Evolutionary conservation across 2,329 filamentous ascomycete genomes (phyloP), one percentile per base, ranked within the genome.

Genomic region (Catunica adiposa): DNA sequence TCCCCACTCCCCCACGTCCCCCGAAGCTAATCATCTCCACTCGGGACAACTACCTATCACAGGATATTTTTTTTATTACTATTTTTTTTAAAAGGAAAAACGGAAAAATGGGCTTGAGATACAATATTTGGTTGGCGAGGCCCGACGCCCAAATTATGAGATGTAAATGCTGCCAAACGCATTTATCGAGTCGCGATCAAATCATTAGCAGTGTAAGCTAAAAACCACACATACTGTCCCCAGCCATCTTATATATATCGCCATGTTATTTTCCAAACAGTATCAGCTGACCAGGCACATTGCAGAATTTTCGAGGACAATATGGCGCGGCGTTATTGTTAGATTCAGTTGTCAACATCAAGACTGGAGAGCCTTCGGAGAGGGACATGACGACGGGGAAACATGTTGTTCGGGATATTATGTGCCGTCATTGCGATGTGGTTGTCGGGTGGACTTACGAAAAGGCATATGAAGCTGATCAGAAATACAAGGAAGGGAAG

Each of bases 401-500:
- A 55, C 92, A 98, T 69, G 77, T 97, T 56, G 92, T 98, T 51
- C 83, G 92, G 58, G 92, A 98, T 67, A 96, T 98, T 64, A 75
- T 75, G 58, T 98, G 92, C 73, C 79, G 84, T 58, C 86, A 94
- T 69, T 98, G 92, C 77, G 85, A 84, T 66, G 85, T 89, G 68
- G 85, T 84, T 29, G 92, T 98, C 54, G 92, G 92, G 37, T 98
- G 92, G 92, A 97, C 95, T 69, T 98, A 98, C 68, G 92, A 98
- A 70, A 95, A 94, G 72, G 92, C 92, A 1, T 97, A 86, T 67
- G 92, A 98, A 72, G 70, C 74, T 34, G 83, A 77, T 61, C 90
- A 98, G 77, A 95, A 95, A 71, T 98, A 98, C 72, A 98, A 98
- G 74, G 92, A 98, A 75, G 89, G 89, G 56, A 98, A 97, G 72